These are phyloP conservation scores for Arachis monticola DNA, from an alignment of 331 rosid species.

Conservation along the genomic window DNA sequence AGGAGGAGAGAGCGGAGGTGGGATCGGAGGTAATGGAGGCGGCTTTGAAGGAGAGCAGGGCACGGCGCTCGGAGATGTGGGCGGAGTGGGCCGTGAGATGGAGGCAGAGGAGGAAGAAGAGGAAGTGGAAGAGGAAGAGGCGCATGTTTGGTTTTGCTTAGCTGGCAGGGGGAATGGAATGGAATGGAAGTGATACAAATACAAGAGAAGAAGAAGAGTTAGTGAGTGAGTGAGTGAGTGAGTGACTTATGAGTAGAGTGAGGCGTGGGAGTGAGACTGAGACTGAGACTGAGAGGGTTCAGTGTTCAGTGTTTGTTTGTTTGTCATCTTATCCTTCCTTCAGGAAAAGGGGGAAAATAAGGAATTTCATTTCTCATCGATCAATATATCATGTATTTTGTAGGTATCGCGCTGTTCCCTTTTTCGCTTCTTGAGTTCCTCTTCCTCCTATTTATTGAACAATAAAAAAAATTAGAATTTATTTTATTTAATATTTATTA, in stretches of 20 bases:
- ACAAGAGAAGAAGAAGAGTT: too few species aligned
- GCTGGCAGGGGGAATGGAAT: neutral
- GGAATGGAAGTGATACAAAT: neutral
- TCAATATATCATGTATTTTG: too few species aligned
- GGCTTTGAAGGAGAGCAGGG: constrained; percentile 65
- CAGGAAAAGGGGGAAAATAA: too few species aligned
- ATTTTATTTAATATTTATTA: too few species aligned
- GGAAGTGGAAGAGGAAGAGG: constrained; percentile 36
- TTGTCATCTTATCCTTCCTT: too few species aligned
- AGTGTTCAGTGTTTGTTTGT: neutral
- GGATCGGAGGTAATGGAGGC: constrained; percentile 65
- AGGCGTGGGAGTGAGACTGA: neutral
- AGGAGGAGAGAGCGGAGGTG: constrained; percentile 52
- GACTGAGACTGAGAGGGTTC: neutral
- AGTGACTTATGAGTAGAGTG: neutral
- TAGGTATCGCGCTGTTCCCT: too few species aligned
- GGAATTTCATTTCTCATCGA: too few species aligned
- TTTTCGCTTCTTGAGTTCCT: too few species aligned
- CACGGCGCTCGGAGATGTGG: constrained; percentile 55
- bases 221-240: neutral
- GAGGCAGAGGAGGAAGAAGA: constrained; percentile 46
- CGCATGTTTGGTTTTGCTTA: constrained; percentile 57
- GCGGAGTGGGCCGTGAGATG: constrained; percentile 25
- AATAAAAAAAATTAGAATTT: too few species aligned
- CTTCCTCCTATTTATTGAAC: too few species aligned